Evolutionary conservation across 768 basidiomycete genomes (phyloP), one percentile per base, ranked within the genome.

Genomic region (Coprinopsis sp.): DNA sequence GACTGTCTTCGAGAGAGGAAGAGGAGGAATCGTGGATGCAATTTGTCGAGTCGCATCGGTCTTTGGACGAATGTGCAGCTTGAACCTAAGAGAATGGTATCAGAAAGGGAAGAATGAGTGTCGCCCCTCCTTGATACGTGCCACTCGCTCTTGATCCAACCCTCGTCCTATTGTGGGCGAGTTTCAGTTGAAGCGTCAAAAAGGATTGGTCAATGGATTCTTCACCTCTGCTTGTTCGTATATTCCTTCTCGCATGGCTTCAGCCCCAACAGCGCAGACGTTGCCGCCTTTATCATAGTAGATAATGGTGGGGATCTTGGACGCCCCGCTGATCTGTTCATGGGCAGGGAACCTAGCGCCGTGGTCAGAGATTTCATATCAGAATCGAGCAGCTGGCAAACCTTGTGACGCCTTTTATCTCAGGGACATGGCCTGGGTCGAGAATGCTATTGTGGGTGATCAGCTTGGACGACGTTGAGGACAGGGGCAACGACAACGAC

Each of bases 381-480:
- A 14, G 21, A 21, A 24, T 33, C 19, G 55, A 55, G 3, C 55
- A 63, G 23, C 50, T 59, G 40, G 54, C 58, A 6, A 52, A 65
- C 67, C 56, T 61, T 42, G 54, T 75, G 54, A 74, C 73, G 3
- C 65, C 67, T 23, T 61, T 58, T 22, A 72, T 71, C 41, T 65
- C 58, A 4, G 65, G 66, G 5, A 59, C 51, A 37, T 50, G 38
- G 13, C 60, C 64, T 10, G 64, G 65, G 47, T 65, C 59, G 4
- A 75, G 59, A 46, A 75, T 56, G 28, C 57, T 66, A 42, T 22
- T 39, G n/a, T 36, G 33, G 0, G 29, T 47, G 47, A 3, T 30
- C 40, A 54, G 28, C 48, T 30, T 47, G 51, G 54, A 6, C 59
- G 8, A 27, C 13, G 45, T 19, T 14, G 5, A 25, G 21, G 6